These are phyloP conservation scores for Raffaelea ambrosiae DNA, from an alignment of 2,329 filamentous ascomycete species.

Conservation along the genomic window DNA sequence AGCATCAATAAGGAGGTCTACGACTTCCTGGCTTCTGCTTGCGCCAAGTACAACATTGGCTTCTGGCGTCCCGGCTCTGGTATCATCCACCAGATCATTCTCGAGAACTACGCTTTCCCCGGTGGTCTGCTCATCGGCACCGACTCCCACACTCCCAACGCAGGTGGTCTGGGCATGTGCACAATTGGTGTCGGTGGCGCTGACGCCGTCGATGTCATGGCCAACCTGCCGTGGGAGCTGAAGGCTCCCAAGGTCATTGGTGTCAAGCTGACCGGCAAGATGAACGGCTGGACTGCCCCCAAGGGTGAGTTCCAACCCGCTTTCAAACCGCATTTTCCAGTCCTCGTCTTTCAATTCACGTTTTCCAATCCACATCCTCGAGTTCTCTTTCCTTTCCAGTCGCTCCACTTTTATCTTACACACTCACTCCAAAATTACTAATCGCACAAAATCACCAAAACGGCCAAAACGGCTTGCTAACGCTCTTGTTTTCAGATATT, in stretches of 20 bases:
- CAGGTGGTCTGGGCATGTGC: slow-evolving; percentile 88
- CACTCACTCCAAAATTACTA: background rate
- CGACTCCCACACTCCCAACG: slow-evolving; percentile 96
- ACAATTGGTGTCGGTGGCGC: slow-evolving; percentile 97
- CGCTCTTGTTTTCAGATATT: slow-evolving; percentile 52
- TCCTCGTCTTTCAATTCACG: background rate
- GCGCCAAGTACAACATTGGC: slow-evolving; percentile 99
- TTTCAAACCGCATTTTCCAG: background rate
- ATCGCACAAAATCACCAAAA: background rate
- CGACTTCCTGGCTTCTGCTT: slow-evolving; percentile 88
- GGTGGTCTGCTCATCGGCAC: slow-evolving; percentile 94
- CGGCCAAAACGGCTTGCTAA: background rate
- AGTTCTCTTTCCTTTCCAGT: too few species aligned
- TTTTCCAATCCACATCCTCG: slow-evolving; percentile 1
- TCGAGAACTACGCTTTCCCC: slow-evolving; percentile 99
- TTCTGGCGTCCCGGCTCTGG: slow-evolving; percentile 98
- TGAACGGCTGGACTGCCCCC: slow-evolving; percentile 86
- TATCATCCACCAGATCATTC: slow-evolving; percentile 98
- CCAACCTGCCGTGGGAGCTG: slow-evolving; percentile 92
- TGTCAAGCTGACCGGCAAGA: slow-evolving; percentile 82
- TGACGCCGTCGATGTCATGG: slow-evolving; percentile 98
- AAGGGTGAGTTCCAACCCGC: slow-evolving; percentile 56
- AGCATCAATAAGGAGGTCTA: slow-evolving; percentile 99
- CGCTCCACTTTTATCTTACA: too few species aligned
- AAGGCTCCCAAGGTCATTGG: slow-evolving; percentile 97